These are phyloP conservation scores for Lolium multiflorum DNA, from an alignment of 176 grass and related monocot genomes.

Conservation along the genomic window DNA sequence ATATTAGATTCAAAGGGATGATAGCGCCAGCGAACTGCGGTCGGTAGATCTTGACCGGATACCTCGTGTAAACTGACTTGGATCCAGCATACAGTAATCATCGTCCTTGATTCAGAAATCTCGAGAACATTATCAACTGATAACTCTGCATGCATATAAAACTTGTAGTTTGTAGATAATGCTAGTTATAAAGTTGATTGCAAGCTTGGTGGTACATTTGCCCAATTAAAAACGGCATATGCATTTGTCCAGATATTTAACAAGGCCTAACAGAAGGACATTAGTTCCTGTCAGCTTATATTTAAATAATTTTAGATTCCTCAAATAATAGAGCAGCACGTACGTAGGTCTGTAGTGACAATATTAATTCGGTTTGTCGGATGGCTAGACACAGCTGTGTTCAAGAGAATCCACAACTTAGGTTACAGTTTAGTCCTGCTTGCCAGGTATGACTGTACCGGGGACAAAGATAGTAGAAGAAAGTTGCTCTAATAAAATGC, in stretches of 20 bases:
- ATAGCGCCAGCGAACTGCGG: conserved; percentile 26
- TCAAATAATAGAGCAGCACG: background rate
- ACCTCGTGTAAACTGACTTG: conserved; percentile 35
- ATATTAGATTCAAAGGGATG: background rate
- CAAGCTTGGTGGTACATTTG: background rate
- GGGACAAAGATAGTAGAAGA: background rate
- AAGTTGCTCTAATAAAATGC: background rate
- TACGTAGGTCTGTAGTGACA: background rate
- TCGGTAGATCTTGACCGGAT: conserved; percentile 51
- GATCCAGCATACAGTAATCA: conserved; percentile 14
- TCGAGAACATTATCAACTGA: background rate
- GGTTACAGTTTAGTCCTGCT: background rate
- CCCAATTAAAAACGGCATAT: background rate
- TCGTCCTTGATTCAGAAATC: background rate
- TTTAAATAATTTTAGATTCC: background rate
- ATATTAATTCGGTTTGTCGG: background rate
- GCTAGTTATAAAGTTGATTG: background rate
- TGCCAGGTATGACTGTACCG: background rate
- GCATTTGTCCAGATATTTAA: background rate
- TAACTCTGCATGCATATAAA: background rate
- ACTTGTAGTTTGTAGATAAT: background rate
- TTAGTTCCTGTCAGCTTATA: background rate
- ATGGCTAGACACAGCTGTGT: background rate
- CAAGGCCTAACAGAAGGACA: background rate
- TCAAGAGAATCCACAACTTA: background rate